Evolutionary conservation across 2,329 filamentous ascomycete species (phyloP).

Genomic region (Chlorencoelia australis): DNA sequence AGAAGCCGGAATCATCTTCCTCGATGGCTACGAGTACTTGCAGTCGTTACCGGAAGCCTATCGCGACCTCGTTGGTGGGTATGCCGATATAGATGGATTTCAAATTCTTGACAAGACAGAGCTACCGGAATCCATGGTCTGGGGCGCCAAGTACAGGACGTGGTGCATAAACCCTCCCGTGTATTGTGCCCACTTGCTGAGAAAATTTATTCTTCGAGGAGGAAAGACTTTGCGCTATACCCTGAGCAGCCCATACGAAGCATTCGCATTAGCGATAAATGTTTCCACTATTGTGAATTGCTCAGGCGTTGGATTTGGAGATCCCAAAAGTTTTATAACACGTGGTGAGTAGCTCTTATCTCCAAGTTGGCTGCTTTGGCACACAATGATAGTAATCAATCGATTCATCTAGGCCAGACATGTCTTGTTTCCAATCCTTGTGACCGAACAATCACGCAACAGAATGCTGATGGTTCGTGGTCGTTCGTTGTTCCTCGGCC

Average conservation of each 20-base stretch:
- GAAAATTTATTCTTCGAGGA: constrained; percentile 31
- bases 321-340: constrained; percentile 34
- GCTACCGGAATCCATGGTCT: constrained; percentile 26
- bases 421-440: constrained; percentile 36
- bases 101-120: constrained; percentile 24
- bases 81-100: constrained; percentile 26
- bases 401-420: constrained; percentile 30
- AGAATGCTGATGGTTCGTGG: constrained; percentile 53
- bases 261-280: constrained; percentile 28
- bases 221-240: constrained; percentile 22
- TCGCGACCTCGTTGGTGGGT: constrained; percentile 26
- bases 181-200: constrained; percentile 32
- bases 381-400: not conserved
- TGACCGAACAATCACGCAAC: constrained; percentile 42
- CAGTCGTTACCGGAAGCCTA: constrained; percentile 30
- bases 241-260: constrained; percentile 27
- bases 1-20: constrained; percentile 28
- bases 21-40: constrained; percentile 33
- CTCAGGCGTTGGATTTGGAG: constrained; percentile 33
- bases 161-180: constrained; percentile 34
- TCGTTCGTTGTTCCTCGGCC: constrained; percentile 52
- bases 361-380: too few species aligned
- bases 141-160: constrained; percentile 31
- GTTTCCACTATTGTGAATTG: constrained; percentile 34
- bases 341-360: constrained; percentile 18